Evolutionary conservation across 129 eudicot genomes (phyloP).

Genomic region (Apium graveolens): DNA sequence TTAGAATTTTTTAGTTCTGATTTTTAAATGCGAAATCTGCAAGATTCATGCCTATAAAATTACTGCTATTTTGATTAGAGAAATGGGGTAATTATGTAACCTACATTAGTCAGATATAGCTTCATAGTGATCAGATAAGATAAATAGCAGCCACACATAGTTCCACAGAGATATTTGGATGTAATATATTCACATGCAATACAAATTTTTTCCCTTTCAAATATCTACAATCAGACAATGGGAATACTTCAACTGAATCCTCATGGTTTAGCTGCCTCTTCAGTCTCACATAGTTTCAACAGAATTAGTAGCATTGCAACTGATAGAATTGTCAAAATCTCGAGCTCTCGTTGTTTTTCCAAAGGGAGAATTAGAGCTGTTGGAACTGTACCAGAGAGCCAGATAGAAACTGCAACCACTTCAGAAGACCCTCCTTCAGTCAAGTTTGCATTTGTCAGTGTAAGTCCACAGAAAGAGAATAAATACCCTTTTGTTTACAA

Average conservation of each 20-base stretch:
- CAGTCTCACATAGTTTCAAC: too few species aligned
- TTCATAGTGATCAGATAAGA: too few species aligned
- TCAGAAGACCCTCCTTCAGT: slow-evolving; percentile 51
- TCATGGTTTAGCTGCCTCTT: not conserved
- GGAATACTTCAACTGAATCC: slow-evolving; percentile 38
- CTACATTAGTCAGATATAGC: not conserved
- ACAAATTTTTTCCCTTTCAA: not conserved
- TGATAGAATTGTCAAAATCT: not conserved
- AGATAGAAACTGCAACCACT: slow-evolving; percentile 23
- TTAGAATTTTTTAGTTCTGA: too few species aligned
- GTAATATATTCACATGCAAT: slow-evolving; percentile 7
- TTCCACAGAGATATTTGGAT: not conserved
- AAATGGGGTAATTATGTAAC: not conserved
- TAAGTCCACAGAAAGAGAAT: slow-evolving; percentile 19
- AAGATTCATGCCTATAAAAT: too few species aligned
- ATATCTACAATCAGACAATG: slow-evolving; percentile 18
- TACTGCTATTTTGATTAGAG: not conserved
- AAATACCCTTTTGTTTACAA: not conserved
- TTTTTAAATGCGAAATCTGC: not conserved
- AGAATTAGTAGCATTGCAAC: too few species aligned
- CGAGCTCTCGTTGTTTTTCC: slow-evolving; percentile 23
- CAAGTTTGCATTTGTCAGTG: slow-evolving; percentile 73
- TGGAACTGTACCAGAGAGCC: slow-evolving; percentile 33
- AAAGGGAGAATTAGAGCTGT: slow-evolving; percentile 47
- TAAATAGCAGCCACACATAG: not conserved